Percentiles rank a stretch among this genome's conserved stretches.
Conservation (phyloP, 192 early-diverging fungal species). For the Linderina pennispora region DNA sequence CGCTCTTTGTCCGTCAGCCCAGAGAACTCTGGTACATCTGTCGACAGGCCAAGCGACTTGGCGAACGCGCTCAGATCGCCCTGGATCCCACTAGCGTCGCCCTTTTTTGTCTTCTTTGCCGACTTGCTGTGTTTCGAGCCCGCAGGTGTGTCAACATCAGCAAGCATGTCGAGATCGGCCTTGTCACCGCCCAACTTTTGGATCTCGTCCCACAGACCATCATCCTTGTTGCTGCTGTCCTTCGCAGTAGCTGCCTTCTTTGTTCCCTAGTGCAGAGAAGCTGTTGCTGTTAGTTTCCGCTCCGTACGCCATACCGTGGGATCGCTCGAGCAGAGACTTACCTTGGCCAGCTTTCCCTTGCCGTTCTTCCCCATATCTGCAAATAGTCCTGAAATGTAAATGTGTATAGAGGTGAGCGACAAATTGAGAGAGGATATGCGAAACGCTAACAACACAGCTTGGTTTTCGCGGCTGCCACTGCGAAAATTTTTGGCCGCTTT, state of each 20-base stretch:
- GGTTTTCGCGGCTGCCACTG: no score
- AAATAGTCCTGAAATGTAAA: background rate
- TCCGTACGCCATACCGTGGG: no score
- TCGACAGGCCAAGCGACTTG: slow-evolving; percentile 32
- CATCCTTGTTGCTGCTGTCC: background rate
- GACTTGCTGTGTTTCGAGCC: slow-evolving; percentile 18
- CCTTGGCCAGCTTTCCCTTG: no score
- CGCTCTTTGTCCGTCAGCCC: slow-evolving; percentile 20
- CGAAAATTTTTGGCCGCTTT: no score
- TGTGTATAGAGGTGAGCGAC: background rate
- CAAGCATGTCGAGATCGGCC: slow-evolving; percentile 53
- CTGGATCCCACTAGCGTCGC: slow-evolving; percentile 10
- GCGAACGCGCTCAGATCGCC: slow-evolving; percentile 33
- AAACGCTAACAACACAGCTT: no score
- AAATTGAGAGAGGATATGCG: no score
- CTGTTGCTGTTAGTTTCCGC: no score
- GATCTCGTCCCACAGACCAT: slow-evolving; percentile 55
- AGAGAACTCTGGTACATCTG: slow-evolving; percentile 23
- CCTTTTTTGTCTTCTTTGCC: slow-evolving; percentile 10
- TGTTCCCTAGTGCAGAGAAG: no score
- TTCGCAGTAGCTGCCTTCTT: no score
- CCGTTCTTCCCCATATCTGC: no score
- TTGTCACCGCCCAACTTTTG: slow-evolving; percentile 56
- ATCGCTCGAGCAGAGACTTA: no score
- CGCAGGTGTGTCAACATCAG: slow-evolving; percentile 51